Evolutionary conservation across 2,329 filamentous ascomycete species (phyloP), one percentile per base, ranked within the genome.

Genomic region (Aspergillus oerlinghausenensis): DNA sequence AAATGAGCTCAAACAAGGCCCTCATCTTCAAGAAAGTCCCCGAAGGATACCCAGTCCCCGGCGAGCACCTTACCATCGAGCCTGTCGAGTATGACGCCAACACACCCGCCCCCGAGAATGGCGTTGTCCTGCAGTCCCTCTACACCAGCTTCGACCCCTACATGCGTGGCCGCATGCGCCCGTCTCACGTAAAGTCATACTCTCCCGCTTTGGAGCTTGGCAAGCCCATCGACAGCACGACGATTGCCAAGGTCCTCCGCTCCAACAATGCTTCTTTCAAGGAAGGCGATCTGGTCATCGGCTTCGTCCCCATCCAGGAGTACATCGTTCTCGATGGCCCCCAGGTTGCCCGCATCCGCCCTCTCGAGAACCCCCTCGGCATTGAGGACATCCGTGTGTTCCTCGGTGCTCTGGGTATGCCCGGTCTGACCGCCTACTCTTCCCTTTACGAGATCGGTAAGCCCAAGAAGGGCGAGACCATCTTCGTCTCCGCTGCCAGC

Each of bases 81-180:
- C 75, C 81, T 62, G 82, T 82, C 58, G 80, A 84, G 21, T 86
- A 92, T 62, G 89, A 94, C 70, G 75, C 86, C 63, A 67, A 65
- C 52, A 65, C 71, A 26, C 63, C 82, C 4, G 81, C 85, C 28
- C 81, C 85, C 25, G 71, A 82, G 48, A 88, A 88, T 61, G 87
- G 90, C 43, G 72, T 95, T 50, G 84, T 84, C 32, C 76, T 88
- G 62, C 84, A 90, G 76, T 83, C 88, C 65, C 82, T 88, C 67
- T 90, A 88, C 73, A 80, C 86, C 62, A 92, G 89, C 43, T 88
- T 88, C 76, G 91, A 96, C 73, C 91, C 91, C 1, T 96, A 95
- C 78, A 85, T 89, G 79, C 88, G 92, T 56, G 88, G 88, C 59
- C 84, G 84, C 64, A 92, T 96, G 88, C 86, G 90, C 50, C 74